phyloP scores from a whole-genome alignment of 2,329 filamentous ascomycete species.

The Chrysoporthe austroafricana region DNA sequence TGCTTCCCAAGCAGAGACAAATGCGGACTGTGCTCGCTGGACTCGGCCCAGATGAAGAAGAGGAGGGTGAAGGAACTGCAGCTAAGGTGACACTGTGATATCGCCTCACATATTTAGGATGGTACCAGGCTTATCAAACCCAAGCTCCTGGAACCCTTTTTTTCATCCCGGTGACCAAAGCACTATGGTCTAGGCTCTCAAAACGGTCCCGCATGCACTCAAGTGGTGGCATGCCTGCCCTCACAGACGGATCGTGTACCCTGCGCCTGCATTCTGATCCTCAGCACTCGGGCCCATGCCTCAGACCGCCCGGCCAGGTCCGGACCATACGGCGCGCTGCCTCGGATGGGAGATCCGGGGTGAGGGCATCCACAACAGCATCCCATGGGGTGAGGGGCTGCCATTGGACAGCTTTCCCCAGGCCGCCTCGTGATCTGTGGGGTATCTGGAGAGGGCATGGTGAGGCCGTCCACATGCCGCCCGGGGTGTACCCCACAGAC shows the following conservation, averaged over 20 bases:
- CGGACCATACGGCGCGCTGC: neutral
- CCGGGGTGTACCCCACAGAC: slow-evolving; percentile 15
- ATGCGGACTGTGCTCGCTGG: neutral
- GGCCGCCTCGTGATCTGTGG: slow-evolving; percentile 14
- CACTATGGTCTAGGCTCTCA: slow-evolving; percentile 18
- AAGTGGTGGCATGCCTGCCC: neutral
- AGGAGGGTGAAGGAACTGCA: neutral
- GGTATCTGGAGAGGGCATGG: neutral
- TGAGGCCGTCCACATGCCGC: neutral
- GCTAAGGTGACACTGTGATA: neutral
- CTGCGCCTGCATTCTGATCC: neutral
- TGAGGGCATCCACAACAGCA: neutral
- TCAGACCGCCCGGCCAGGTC: slow-evolving; percentile 3
- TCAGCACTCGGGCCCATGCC: neutral
- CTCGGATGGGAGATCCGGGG: slow-evolving; percentile 10
- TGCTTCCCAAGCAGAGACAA: neutral
- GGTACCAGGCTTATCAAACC: slow-evolving; percentile 8
- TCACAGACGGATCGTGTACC: neutral
- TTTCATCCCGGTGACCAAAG: slow-evolving; percentile 8
- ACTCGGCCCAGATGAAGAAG: neutral
- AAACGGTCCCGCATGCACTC: slow-evolving; percentile 12
- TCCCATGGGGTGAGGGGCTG: slow-evolving; percentile 1
- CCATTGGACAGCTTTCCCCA: slow-evolving; percentile 6
- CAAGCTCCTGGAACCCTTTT: neutral
- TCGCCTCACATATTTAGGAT: slow-evolving; percentile 20